Evolutionary conservation across 345 rosid species (phyloP), one percentile per base, ranked within the genome.

Genomic region (Schrenkiella parvula): DNA sequence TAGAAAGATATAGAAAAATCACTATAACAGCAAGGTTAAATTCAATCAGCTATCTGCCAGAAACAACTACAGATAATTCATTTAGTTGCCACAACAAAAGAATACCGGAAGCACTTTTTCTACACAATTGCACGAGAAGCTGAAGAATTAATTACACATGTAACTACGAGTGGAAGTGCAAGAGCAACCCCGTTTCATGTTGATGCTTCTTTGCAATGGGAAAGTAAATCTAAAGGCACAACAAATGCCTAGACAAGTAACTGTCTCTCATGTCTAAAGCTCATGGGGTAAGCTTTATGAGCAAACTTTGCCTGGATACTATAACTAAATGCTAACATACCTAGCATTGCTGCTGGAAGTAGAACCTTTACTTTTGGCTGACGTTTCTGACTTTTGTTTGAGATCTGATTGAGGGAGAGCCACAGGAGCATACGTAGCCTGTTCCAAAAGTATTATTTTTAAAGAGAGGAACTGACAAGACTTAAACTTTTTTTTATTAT

Each of bases 271-370:
- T 28, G 2, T 14, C 15, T 54, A 68, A 41, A 52, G 18, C 22
- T 55, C 6, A 54, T 41, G 21, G 0, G 28, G n/a, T 25, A 9
- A 41, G 32, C 25, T 10, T 2, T 4, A 47, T 10, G 4, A 11
- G 0, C 8, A 57, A 34, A 19, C 32, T 5, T 22, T 39, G 2
- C 19, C 18, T 53, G 10, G 38, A 34, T 70, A 74, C 59, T 14
- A 17, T 4, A 51, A 73, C 18, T 12, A 35, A 60, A 38, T 15
- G 14, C 19, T 17, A 51, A 58, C 83, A 59, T 76, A 87, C 96
- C 84, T 77, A 72, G 75, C 68, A 47, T 79, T 86, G 82, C 54
- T 86, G 81, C 56, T 83, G 81, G 96, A 85, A 43, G 87, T 73
- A 21, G 90, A 83, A 68, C 80, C 89, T 81, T 82, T 87, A 69